Base-by-base conservation (phyloP, 257 asterid species). In the Solanum peruvianum region DNA sequence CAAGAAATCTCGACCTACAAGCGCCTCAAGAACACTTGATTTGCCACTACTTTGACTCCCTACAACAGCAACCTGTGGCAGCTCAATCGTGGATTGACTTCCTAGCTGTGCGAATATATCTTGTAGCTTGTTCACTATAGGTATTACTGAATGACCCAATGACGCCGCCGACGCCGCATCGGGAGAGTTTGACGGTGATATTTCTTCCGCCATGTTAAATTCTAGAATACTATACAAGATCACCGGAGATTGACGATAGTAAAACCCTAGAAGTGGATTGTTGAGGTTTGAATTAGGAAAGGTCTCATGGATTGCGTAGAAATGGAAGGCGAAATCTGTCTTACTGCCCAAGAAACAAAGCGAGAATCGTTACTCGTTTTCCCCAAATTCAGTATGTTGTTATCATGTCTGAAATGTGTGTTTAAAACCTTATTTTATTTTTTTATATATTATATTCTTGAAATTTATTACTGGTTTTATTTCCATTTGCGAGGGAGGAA, bases 11-110 rank as follows among this genome's bases (percentile, higher is more conserved):
- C 99, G 98, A 11, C 99, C 99, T 14, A 97, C 99, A 15, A 97
- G 93, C 85, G 99, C 95, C 92, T 97, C 99, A 92, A 97, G 89
- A 60, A 97, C 99, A 70, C 99, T 97, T 7, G 99, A 97, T 92
- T 97, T 97, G 2, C 99, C 99, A 80, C 99, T 97, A 92, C 99
- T 97, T 93, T 97, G 99, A 88, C 99, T 95, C 12, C 99, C 99
- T 18, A 97, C 96, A 27, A 97, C 99, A 64, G 96, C 98, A 92
- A 97, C 99, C 92, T 97, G 98, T 35, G 99, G 99, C 89, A 97
- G 86, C 89, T 97, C 98, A 90, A 97, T 92, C 35, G 91, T 91
- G 16, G 98, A 94, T 88, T 94, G 94, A 84, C 93, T 91, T 11
- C 98, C 98, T 15, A 94, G 90, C 85, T 97, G 98, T 52, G 98